Conservation (phyloP, 2,329 filamentous ascomycete species). For the Basipetospora chlamydospora region DNA sequence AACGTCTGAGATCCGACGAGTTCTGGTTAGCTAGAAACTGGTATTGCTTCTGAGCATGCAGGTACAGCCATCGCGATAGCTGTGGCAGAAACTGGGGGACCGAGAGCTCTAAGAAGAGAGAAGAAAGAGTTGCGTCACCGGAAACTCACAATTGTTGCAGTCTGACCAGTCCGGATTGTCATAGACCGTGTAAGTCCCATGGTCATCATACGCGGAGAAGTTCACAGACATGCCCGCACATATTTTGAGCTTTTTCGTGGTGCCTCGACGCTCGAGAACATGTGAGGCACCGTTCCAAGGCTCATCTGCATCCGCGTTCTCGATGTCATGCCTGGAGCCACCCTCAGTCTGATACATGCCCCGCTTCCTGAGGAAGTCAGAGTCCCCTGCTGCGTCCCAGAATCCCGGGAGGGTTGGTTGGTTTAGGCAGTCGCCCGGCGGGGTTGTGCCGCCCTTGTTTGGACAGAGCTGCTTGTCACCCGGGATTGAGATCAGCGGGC, state of each 20-base stretch:
- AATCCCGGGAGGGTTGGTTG: not conserved
- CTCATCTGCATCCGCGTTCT: not conserved
- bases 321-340: not conserved
- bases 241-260: not conserved
- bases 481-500: not conserved
- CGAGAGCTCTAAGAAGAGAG: not conserved
- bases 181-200: not conserved
- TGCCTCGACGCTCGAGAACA: not conserved
- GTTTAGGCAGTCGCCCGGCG: not conserved
- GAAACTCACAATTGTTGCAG: constrained; percentile 1
- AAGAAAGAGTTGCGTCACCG: no score
- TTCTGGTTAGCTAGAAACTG: not conserved
- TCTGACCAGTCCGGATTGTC: not conserved
- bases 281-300: not conserved
- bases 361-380: not conserved
- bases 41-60: no score
- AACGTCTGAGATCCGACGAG: no score
- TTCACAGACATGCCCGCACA: not conserved
- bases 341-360: not conserved
- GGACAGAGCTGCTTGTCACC: not conserved
- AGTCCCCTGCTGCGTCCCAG: not conserved
- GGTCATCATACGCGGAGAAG: not conserved
- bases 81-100: not conserved
- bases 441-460: not conserved
- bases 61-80: not conserved